A percentile compares a stretch with the other conserved stretches of the same genome.
phyloP scores from a whole-genome alignment of 2,329 filamentous ascomycete species.

The Fusarium heterosporum region DNA sequence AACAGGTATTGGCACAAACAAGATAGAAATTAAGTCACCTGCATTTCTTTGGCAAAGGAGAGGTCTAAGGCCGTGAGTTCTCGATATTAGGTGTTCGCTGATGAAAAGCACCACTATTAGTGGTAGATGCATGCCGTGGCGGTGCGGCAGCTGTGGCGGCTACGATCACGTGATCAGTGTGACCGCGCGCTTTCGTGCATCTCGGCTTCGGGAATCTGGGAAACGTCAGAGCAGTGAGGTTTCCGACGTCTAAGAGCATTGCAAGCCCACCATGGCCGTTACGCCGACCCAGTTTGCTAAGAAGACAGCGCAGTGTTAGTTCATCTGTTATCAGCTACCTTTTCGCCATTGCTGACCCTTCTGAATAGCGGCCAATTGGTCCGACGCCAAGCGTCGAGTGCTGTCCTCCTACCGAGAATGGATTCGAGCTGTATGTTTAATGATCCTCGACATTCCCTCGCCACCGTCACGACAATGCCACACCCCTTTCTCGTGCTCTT shows the following conservation, averaged over 20 bases:
- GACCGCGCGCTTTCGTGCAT: constrained; percentile 42
- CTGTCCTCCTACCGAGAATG: constrained; percentile 92
- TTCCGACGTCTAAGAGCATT: constrained; percentile 50
- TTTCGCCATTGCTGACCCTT: constrained; percentile 52
- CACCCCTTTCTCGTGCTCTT: not conserved
- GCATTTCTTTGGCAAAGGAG: not conserved
- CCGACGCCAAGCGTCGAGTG: constrained; percentile 88
- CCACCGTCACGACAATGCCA: not conserved
- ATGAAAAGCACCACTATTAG: constrained; percentile 38
- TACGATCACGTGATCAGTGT: constrained; percentile 46
- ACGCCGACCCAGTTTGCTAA: constrained; percentile 92
- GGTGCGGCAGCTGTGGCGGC: constrained; percentile 37
- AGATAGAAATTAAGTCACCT: not conserved
- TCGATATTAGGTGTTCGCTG: constrained; percentile 27
- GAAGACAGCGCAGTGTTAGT: constrained; percentile 81
- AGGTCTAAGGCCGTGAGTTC: not conserved
- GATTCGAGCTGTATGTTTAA: constrained; percentile 87
- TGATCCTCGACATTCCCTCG: constrained; percentile 8
- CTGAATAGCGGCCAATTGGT: constrained; percentile 82
- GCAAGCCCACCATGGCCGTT: constrained; percentile 78
- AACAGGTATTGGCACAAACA: too few species aligned
- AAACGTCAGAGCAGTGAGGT: constrained; percentile 50
- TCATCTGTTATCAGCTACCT: constrained; percentile 4
- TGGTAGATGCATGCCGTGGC: constrained; percentile 41
- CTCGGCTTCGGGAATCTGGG: constrained; percentile 44